phyloP scores from a whole-genome alignment of 2,329 filamentous ascomycete genomes.

The Xylogone sp. region DNA sequence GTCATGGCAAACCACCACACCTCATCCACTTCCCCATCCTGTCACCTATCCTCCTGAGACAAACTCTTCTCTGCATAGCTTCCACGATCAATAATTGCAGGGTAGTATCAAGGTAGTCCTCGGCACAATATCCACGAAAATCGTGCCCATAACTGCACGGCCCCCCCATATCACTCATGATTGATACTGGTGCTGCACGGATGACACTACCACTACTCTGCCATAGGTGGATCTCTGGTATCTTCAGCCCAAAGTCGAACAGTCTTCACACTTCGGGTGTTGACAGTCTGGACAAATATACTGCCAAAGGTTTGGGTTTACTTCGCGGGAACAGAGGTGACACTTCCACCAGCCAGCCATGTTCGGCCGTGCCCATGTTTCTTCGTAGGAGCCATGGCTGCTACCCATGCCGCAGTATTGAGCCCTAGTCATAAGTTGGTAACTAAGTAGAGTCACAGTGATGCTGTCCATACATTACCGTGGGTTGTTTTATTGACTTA shows the following conservation, averaged over 20 bases:
- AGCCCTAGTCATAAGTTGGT: neutral
- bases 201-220: conserved; percentile 15
- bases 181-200: conserved; percentile 8
- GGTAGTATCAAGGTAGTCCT: neutral
- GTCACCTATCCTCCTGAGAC: too few species aligned
- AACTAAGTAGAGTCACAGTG: neutral
- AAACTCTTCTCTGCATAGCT: too few species aligned
- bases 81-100: neutral
- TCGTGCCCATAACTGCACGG: neutral
- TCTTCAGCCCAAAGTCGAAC: too few species aligned
- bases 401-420: neutral
- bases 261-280: neutral
- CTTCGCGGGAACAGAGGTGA: conserved; percentile 7
- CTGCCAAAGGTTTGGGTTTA: conserved; percentile 1
- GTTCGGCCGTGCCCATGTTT: neutral
- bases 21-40: too few species aligned
- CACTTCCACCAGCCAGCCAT: conserved; percentile 12
- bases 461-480: too few species aligned
- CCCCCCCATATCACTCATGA: neutral
- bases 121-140: neutral
- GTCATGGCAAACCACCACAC: too few species aligned
- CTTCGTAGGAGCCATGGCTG: neutral
- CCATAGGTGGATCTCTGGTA: neutral
- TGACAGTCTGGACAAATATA: neutral
- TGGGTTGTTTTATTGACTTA: too few species aligned